phyloP scores from a whole-genome alignment of 768 basidiomycete genomes.

The Rhizopogon rudus region DNA sequence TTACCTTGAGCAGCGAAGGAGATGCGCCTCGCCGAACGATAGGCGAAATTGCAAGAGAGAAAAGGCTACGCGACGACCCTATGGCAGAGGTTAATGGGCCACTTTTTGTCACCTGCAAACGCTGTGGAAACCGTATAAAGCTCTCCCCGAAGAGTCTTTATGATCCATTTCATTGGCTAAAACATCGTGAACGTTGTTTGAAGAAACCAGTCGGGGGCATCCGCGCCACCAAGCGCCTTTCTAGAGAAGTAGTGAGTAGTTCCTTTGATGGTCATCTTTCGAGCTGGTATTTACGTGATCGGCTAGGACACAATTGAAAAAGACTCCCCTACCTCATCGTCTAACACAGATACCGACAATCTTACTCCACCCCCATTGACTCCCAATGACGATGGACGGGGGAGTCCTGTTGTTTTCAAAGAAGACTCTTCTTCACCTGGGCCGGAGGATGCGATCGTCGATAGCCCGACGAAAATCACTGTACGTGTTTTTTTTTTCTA shows the following conservation, averaged over 20 bases:
- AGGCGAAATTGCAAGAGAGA: slow-evolving; percentile 46
- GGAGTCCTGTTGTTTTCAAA: slow-evolving; percentile 15
- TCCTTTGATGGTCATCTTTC: neutral
- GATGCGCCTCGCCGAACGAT: slow-evolving; percentile 29
- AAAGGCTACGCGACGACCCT: slow-evolving; percentile 46
- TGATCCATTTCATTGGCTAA: slow-evolving; percentile 64
- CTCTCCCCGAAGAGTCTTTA: slow-evolving; percentile 63
- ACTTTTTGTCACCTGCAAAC: slow-evolving; percentile 47
- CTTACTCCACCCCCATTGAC: slow-evolving; percentile 32
- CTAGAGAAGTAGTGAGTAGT: slow-evolving; percentile 20
- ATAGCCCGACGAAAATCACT: slow-evolving; percentile 9
- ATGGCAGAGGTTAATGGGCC: slow-evolving; percentile 48
- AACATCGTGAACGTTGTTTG: slow-evolving; percentile 56
- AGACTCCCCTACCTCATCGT: slow-evolving; percentile 22
- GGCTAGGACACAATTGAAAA: slow-evolving; percentile 13
- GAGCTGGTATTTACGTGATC: neutral
- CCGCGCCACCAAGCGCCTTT: slow-evolving; percentile 10
- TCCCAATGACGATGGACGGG: slow-evolving; percentile 27
- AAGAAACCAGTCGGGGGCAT: slow-evolving; percentile 33
- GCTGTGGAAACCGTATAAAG: slow-evolving; percentile 55
- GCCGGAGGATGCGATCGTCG: slow-evolving; percentile 11
- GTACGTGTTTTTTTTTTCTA: slow-evolving; percentile 16
- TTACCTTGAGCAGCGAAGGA: slow-evolving; percentile 11
- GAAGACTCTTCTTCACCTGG: slow-evolving; percentile 20
- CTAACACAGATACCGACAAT: slow-evolving; percentile 26